Percentiles rank a stretch among this genome's conserved stretches.
These are phyloP conservation scores for Chrysosporium queenslandicum DNA, from an alignment of 2,329 filamentous ascomycete genomes.

Conservation along the genomic window DNA sequence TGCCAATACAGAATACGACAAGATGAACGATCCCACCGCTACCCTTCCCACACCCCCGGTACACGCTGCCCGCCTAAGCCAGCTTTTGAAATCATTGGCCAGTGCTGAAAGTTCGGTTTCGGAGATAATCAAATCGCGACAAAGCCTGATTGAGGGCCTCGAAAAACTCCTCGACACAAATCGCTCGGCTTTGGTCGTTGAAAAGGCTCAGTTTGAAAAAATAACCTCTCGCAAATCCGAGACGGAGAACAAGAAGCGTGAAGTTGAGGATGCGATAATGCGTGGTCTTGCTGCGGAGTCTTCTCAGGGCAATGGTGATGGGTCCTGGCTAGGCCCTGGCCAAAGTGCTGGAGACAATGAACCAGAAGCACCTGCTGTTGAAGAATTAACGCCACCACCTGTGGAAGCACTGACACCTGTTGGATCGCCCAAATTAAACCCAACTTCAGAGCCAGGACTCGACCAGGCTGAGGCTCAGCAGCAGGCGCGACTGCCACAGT, in stretches of 20 bases:
- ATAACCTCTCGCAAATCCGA: conserved; percentile 57
- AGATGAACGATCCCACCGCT: conserved; percentile 61
- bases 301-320: conserved; percentile 31
- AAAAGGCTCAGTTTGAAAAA: conserved; percentile 56
- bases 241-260: conserved; percentile 72
- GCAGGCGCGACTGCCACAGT: background rate
- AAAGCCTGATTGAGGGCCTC: conserved; percentile 64
- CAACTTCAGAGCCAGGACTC: background rate
- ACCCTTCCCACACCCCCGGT: conserved; percentile 72
- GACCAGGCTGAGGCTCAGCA: background rate
- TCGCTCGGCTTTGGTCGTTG: conserved; percentile 56
- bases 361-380: conserved; percentile 18
- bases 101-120: conserved; percentile 81
- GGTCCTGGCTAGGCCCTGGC: conserved; percentile 3
- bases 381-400: conserved; percentile 56
- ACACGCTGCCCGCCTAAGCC: conserved; percentile 78
- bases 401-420: conserved; percentile 69
- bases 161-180: conserved; percentile 73
- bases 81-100: conserved; percentile 78
- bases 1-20: conserved; percentile 74
- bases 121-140: conserved; percentile 78
- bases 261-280: conserved; percentile 88
- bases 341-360: conserved; percentile 1
- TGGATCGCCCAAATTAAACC: conserved; percentile 36
- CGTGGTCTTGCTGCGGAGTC: conserved; percentile 60